phyloP scores from a whole-genome alignment of 768 basidiomycete genomes.

The Suillus discolor region DNA sequence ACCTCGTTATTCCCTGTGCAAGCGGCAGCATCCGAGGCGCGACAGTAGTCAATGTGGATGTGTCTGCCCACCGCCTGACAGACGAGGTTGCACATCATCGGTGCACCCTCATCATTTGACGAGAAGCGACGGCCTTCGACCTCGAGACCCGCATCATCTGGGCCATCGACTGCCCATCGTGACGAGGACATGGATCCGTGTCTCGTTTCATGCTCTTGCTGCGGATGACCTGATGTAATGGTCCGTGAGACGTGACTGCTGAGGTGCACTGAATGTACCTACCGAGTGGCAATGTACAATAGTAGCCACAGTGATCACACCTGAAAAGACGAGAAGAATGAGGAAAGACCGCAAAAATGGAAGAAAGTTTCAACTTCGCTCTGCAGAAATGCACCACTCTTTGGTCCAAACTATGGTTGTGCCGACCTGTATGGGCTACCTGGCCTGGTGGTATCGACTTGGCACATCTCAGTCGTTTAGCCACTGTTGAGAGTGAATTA shows the following conservation, averaged over 20 bases:
- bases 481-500: constrained; percentile 33
- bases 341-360: too few species aligned
- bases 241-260: not conserved
- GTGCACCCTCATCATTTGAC: constrained; percentile 56
- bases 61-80: constrained; percentile 60
- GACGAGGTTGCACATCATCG: constrained; percentile 63
- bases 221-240: constrained; percentile 48
- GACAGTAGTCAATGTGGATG: constrained; percentile 58
- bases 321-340: constrained; percentile 27
- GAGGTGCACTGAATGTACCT: constrained; percentile 3
- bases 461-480: constrained; percentile 52
- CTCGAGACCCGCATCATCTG: constrained; percentile 52
- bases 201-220: constrained; percentile 61
- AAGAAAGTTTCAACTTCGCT: constrained; percentile 37
- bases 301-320: constrained; percentile 58
- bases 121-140: constrained; percentile 58
- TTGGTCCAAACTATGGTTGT: constrained; percentile 48
- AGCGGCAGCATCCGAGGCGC: too few species aligned
- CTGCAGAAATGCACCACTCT: constrained; percentile 58
- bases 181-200: constrained; percentile 67
- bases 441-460: constrained; percentile 48
- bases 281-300: constrained; percentile 61
- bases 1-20: too few species aligned
- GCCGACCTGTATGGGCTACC: constrained; percentile 46
- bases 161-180: constrained; percentile 57